Conservation (phyloP, 495 filamentous ascomycete species). For the Penicillium angulare region DNA sequence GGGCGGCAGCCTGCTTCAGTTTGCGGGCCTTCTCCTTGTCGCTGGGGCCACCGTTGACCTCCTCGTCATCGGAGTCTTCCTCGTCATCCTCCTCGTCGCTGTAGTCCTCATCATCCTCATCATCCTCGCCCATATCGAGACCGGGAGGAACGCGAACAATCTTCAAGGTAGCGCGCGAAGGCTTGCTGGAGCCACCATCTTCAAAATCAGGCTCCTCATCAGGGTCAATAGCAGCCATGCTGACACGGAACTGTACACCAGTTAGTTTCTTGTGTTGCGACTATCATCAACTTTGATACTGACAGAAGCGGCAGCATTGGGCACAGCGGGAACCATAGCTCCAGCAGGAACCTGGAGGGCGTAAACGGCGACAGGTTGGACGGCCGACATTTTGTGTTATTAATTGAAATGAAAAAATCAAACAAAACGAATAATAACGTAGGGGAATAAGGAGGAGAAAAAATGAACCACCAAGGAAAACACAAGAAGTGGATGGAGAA, state of each 20-base stretch:
- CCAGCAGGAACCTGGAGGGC: constrained; percentile 84
- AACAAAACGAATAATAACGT: constrained; percentile 7
- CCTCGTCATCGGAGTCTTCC: constrained; percentile 62
- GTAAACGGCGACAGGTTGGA: constrained; percentile 80
- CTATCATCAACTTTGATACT: constrained; percentile 38
- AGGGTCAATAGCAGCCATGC: constrained; percentile 97
- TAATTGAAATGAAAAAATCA: constrained; percentile 11
- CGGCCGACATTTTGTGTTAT: constrained; percentile 46
- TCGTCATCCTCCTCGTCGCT: constrained; percentile 60
- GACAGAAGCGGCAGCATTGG: constrained; percentile 79
- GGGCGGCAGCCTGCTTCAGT: constrained; percentile 64
- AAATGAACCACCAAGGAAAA: constrained; percentile 27
- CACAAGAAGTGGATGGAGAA: constrained; percentile 22
- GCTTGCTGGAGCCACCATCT: constrained; percentile 56
- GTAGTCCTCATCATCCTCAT: constrained; percentile 61
- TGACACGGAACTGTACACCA: constrained; percentile 76
- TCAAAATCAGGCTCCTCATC: constrained; percentile 68
- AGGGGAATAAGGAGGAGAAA: constrained; percentile 14
- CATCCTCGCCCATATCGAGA: constrained; percentile 51
- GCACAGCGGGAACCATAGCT: constrained; percentile 67
- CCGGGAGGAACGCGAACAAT: constrained; percentile 67
- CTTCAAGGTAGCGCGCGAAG: constrained; percentile 82
- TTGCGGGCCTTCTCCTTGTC: constrained; percentile 86
- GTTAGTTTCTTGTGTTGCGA: constrained; percentile 13
- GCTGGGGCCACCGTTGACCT: constrained; percentile 83